A percentile compares a stretch with the other conserved stretches of the same genome.
Conservation (phyloP, 345 rosid species). For the Citrus unshiu region DNA sequence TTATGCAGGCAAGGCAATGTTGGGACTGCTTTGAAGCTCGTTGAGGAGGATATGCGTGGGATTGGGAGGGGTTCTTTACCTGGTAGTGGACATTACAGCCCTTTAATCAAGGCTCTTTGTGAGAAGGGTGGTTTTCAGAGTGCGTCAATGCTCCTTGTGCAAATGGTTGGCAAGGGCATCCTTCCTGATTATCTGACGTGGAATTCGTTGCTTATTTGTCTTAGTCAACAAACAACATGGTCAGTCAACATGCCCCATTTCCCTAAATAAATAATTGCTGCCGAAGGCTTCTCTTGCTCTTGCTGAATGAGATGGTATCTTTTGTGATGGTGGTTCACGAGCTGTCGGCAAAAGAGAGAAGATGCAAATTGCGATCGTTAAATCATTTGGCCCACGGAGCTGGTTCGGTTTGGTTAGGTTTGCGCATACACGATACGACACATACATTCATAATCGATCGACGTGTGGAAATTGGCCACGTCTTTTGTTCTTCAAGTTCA, state of each 20-base stretch:
- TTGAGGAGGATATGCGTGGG: slow-evolving; percentile 60
- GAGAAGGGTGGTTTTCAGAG: slow-evolving; percentile 38
- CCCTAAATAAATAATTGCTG: slow-evolving; percentile 16
- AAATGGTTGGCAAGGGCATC: slow-evolving; percentile 58
- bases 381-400: neutral
- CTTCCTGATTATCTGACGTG: slow-evolving; percentile 53
- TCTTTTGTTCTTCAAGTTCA: neutral
- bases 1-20: slow-evolving; percentile 60
- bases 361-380: neutral
- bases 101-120: slow-evolving; percentile 43
- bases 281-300: neutral
- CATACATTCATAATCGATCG: too few species aligned
- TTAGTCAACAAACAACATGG: slow-evolving; percentile 36
- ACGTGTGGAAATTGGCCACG: too few species aligned
- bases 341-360: neutral
- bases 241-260: slow-evolving; percentile 11
- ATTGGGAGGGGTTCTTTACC: slow-evolving; percentile 44
- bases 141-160: slow-evolving; percentile 36
- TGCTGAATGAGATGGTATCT: neutral
- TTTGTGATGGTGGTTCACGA: too few species aligned
- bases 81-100: slow-evolving; percentile 41
- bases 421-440: too few species aligned
- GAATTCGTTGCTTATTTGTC: slow-evolving; percentile 49
- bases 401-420: neutral
- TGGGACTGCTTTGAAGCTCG: slow-evolving; percentile 47